These are phyloP conservation scores for Peronospora tabacina DNA, from an alignment of 352 stramenopile genomes.

Conservation along the genomic window DNA sequence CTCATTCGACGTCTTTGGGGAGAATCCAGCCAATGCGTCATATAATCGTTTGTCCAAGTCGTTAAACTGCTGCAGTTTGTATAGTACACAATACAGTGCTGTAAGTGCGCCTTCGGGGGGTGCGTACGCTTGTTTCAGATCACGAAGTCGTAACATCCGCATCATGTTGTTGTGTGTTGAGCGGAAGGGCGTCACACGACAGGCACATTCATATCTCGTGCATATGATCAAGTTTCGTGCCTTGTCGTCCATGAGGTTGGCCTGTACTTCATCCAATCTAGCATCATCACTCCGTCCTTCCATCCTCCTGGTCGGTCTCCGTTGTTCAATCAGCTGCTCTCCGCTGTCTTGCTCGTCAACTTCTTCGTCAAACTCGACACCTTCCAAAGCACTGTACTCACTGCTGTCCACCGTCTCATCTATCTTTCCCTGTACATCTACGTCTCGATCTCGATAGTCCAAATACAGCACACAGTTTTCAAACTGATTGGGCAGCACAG, in stretches of 20 bases:
- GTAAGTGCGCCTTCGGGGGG: constrained; percentile 33
- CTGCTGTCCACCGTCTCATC: constrained; percentile 18
- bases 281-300: constrained; percentile 14
- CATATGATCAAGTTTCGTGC: constrained; percentile 62
- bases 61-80: constrained; percentile 61
- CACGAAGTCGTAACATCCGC: constrained; percentile 48
- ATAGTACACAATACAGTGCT: constrained; percentile 58
- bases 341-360: constrained; percentile 6
- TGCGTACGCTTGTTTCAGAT: constrained; percentile 39
- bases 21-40: constrained; percentile 43
- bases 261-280: constrained; percentile 48
- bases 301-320: constrained; percentile 8
- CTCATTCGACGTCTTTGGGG: constrained; percentile 1
- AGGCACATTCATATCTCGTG: constrained; percentile 58
- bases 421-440: constrained; percentile 6
- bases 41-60: constrained; percentile 62
- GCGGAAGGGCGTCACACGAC: constrained; percentile 55
- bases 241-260: constrained; percentile 65
- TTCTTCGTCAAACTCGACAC: constrained; percentile 16
- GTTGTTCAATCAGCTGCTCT: constrained; percentile 11
- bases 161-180: constrained; percentile 51
- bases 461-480: constrained; percentile 52
- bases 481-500: constrained; percentile 32
- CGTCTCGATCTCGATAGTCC: constrained; percentile 28
- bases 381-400: constrained; percentile 18